A percentile compares a stretch with the other conserved stretches of the same genome.
These are phyloP conservation scores for Sarocladium kiliense DNA, from an alignment of 2,329 filamentous ascomycete genomes.

Conservation along the genomic window DNA sequence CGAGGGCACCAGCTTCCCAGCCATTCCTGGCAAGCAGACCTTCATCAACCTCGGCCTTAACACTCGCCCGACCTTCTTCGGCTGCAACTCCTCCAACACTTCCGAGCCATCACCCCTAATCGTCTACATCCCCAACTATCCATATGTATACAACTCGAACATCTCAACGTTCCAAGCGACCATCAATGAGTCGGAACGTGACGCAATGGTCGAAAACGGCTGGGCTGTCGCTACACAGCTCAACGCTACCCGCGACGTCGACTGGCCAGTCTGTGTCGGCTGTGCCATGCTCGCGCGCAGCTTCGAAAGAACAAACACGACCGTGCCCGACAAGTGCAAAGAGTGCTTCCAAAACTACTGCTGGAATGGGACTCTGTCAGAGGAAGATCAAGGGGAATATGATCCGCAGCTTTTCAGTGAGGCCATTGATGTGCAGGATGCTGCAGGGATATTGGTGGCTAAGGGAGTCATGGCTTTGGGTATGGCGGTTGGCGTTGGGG, in stretches of 20 bases:
- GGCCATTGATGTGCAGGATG: conserved; percentile 20
- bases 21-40: conserved; percentile 48
- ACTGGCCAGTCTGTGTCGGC: conserved; percentile 80
- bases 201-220: conserved; percentile 81
- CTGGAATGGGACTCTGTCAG: conserved; percentile 73
- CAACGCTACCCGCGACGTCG: conserved; percentile 66
- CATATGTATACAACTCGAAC: conserved; percentile 74
- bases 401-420: conserved; percentile 21
- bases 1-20: conserved; percentile 52
- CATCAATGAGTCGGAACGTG: conserved; percentile 62
- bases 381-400: conserved; percentile 27
- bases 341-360: conserved; percentile 80
- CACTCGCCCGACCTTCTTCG: conserved; percentile 57
- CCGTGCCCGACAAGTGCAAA: conserved; percentile 65
- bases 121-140: conserved; percentile 76
- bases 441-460: conserved; percentile 13
- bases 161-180: conserved; percentile 67
- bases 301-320: conserved; percentile 63
- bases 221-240: conserved; percentile 78
- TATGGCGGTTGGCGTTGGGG: conserved; percentile 16
- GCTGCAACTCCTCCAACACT: conserved; percentile 53
- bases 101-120: conserved; percentile 59
- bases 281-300: conserved; percentile 81
- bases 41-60: conserved; percentile 57
- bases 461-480: conserved; percentile 13